Base-by-base conservation (phyloP, 306 rosid species). In the Cicer chorassanicum region DNA sequence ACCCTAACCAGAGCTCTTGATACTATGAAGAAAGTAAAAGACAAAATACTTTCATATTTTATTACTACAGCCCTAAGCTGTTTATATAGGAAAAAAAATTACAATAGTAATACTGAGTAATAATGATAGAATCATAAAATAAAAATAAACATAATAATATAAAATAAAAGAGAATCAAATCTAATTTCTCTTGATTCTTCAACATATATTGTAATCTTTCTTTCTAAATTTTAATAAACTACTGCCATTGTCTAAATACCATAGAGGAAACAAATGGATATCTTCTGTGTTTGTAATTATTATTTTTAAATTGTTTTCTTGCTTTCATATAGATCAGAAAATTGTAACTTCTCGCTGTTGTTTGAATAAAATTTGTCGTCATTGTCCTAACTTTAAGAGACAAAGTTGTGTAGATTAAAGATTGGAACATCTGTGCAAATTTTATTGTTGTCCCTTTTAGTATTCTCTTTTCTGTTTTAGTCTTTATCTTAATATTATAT, bases 401-500 rank as follows among this genome's bases (percentile, higher is more conserved):
- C 16, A 1, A 43, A 53, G 1, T 12, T 43, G 60, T 42, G 9
- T 50, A 64, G 77, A 11, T 79, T 49, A 73, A 14, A 74, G 76
- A 71, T 75, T 64, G 64, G 48, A 75, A 48, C 71, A 40, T 79
- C 12, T 19, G 8, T 15, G 18, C 54, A 59, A 49, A 16, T 53
- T 75, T 65, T 75, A 64, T 50, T 9, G 21, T 41, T 56, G 7
- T 29, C 11, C 61, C 15, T 63, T 55, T 6, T 50, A 10, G 41
- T 53, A 8, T 61, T 68, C 46, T 60, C 44, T 81, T 51, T 63
- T 54, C 14, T 6, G 41, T 56, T 14, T 54, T 54, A 45, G 13
- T 63, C 66, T 48, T 57, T 12, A 13, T 68, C 34, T 63, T 78
- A 34, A 60, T 74, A 21, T 82, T 24, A 66, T 70, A 59, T 43